These are phyloP conservation scores for Aspergillus funiculosus DNA, from an alignment of 495 filamentous ascomycete genomes.

Conservation along the genomic window DNA sequence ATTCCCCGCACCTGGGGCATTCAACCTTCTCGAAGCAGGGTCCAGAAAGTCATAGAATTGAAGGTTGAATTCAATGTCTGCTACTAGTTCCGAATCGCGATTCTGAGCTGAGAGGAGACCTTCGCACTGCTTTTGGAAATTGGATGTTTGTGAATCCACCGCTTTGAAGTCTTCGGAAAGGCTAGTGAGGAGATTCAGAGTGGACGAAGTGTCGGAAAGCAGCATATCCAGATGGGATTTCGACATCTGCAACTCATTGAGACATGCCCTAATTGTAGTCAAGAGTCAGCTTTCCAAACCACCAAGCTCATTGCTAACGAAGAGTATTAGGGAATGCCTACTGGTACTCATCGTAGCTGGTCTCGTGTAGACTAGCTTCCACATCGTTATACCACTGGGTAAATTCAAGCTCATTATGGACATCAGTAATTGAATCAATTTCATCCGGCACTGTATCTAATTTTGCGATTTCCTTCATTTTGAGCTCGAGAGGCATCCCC, in stretches of 20 bases:
- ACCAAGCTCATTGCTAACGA: not conserved
- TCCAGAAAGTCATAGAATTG: constrained; percentile 91
- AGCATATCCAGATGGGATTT: constrained; percentile 76
- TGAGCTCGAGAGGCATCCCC: constrained; percentile 30
- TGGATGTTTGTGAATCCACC: constrained; percentile 84
- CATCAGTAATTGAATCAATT: constrained; percentile 21
- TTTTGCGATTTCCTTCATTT: constrained; percentile 22
- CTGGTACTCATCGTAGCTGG: constrained; percentile 82
- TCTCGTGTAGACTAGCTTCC: constrained; percentile 62
- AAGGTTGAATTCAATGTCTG: constrained; percentile 76
- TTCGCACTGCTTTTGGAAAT: constrained; percentile 87
- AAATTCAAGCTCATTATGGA: constrained; percentile 55
- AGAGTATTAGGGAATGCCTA: constrained; percentile 35
- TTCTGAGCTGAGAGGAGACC: constrained; percentile 73
- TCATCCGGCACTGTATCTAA: constrained; percentile 24
- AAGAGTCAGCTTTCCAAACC: constrained; percentile 12
- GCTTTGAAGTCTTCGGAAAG: constrained; percentile 77
- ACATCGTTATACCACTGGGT: constrained; percentile 55
- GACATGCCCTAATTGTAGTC: constrained; percentile 52
- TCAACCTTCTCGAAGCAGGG: constrained; percentile 79
- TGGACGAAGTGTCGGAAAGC: constrained; percentile 64
- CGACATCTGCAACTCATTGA: constrained; percentile 71
- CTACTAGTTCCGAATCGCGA: constrained; percentile 66
- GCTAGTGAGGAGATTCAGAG: constrained; percentile 65
- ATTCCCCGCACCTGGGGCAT: constrained; percentile 82